Base-by-base conservation (phyloP, 1,284 basidiomycete genomes). In the Ustilago crameri region DNA sequence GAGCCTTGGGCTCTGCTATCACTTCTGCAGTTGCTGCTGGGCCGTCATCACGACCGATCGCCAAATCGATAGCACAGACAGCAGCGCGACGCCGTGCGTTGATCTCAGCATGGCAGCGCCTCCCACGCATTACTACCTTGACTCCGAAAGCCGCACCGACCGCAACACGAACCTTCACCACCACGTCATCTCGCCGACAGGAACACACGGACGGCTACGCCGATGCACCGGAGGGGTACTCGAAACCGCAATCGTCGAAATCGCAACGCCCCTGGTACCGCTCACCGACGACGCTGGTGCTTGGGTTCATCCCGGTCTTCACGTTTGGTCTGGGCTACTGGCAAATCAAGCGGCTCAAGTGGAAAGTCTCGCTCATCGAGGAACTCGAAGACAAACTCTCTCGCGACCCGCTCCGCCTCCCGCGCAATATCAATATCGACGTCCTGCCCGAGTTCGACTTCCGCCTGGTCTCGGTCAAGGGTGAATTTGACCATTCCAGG, bases 331-430 rank as follows among this genome's bases (percentile, higher is more conserved):
- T 98, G 60, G 95, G 95, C 20, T 90, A 90, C 34, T 98, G 95
- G 96, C 95, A 99, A 82, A 78, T 89, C 30, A 88, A 93, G 77
- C 88, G 96, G 40, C 87, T 98, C 42, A 89, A 93, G 82, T 99
- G 96, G 96, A 99, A 99, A 84, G 86, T 97, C 30, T 88, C 89
- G 51, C 87, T 98, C 62, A 97, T 98, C 71, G 93, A 97, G 72
- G 93, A 98, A 80, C 87, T 98, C 42, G 92, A 97, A 81, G 90
- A 92, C 83, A 97, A 98, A 85, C 86, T 98, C 26, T 87, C 90
- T 64, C 87, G 91, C 27, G 88, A 89, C 34, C 91, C 96, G 0
- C 88, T 98, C 61, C 82, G 86, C 23, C 86, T 99, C 23, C 95
- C 95, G 1, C 87, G 87, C 41, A 89, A 89, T 83, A 90, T 98